Conservation (phyloP, 345 rosid species). For the Citrus unshiu region DNA sequence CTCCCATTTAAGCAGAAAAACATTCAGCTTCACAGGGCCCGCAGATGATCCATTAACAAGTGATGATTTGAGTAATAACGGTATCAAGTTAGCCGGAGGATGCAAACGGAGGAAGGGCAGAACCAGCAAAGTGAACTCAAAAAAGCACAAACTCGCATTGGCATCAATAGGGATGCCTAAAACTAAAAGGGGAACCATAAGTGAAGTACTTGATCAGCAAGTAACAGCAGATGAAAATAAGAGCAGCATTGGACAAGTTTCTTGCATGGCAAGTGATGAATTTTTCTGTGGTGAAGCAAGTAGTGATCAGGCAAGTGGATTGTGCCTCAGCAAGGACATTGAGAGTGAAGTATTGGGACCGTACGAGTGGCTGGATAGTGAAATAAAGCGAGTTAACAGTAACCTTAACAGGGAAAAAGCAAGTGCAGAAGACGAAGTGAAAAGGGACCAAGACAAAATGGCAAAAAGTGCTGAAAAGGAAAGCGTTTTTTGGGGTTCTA, state of each 20-base stretch:
- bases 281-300: neutral
- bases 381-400: conserved; percentile 48
- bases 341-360: conserved; percentile 42
- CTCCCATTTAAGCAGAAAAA: conserved; percentile 70
- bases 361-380: conserved; percentile 67
- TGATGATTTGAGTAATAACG: neutral
- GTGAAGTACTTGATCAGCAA: conserved; percentile 1
- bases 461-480: conserved; percentile 22
- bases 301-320: neutral
- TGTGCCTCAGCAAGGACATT: neutral
- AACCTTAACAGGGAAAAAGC: conserved; percentile 10
- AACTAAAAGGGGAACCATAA: neutral
- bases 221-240: neutral
- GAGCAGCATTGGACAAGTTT: neutral
- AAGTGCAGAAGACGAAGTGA: conserved; percentile 5
- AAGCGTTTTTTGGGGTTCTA: conserved; percentile 28
- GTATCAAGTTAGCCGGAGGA: conserved; percentile 12
- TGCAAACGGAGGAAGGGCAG: conserved; percentile 21
- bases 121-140: conserved; percentile 39
- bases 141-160: conserved; percentile 37
- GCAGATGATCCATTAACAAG: neutral
- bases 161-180: conserved; percentile 13
- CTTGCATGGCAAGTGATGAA: neutral
- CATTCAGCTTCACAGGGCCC: conserved; percentile 33
- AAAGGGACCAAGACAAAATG: conserved; percentile 3